phyloP scores from a whole-genome alignment of 2,329 filamentous ascomycete genomes.

The Bipolaris bicolor region DNA sequence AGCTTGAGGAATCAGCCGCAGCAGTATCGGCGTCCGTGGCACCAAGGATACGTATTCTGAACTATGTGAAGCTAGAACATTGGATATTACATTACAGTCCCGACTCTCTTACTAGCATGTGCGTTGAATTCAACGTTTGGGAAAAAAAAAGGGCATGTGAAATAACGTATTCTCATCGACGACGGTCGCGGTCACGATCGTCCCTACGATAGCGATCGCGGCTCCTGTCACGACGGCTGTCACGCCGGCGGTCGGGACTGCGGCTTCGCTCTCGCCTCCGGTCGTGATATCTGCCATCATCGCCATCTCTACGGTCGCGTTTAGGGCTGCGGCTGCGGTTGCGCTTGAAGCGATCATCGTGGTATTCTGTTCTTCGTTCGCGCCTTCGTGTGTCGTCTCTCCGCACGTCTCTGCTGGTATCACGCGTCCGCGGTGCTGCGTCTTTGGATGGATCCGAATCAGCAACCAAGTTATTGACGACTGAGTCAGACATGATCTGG shows the following conservation, averaged over 20 bases:
- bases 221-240: constrained; percentile 46
- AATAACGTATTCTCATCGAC: constrained; percentile 20
- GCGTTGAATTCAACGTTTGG: neutral
- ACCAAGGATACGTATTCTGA: neutral
- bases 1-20: neutral
- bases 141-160: neutral
- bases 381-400: constrained; percentile 50
- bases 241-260: constrained; percentile 41
- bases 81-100: constrained; percentile 1
- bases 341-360: constrained; percentile 48
- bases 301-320: constrained; percentile 40
- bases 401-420: constrained; percentile 30
- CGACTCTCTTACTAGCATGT: neutral
- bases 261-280: constrained; percentile 37
- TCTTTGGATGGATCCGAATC: constrained; percentile 31
- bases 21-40: neutral
- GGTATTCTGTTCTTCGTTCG: constrained; percentile 44
- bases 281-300: constrained; percentile 38
- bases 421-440: constrained; percentile 13
- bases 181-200: constrained; percentile 48
- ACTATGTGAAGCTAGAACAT: neutral
- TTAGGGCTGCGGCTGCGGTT: constrained; percentile 46
- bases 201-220: constrained; percentile 51
- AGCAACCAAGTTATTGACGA: constrained; percentile 40
- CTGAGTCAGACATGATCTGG: constrained; percentile 40